Evolutionary conservation across 345 rosid species (phyloP).

Genomic region (Citrus unshiu): DNA sequence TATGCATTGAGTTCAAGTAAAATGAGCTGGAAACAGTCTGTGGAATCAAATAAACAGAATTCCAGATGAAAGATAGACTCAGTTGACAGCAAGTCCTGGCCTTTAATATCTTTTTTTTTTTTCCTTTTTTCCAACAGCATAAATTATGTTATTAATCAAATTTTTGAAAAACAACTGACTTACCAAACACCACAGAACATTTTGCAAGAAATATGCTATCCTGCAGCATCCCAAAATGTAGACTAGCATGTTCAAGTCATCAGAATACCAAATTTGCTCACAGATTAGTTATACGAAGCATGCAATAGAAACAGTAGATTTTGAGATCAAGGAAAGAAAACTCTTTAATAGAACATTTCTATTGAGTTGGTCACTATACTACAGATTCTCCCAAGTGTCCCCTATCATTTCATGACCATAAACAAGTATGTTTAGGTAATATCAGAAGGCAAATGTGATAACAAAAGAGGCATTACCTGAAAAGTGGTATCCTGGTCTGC

Average conservation of each 20-base stretch:
- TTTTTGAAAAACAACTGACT: not conserved
- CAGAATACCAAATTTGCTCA: not conserved
- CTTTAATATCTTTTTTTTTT: not conserved
- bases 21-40: not conserved
- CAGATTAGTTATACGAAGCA: not conserved
- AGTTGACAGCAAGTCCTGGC: not conserved
- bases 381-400: not conserved
- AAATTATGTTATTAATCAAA: not conserved
- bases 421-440: not conserved
- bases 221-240: not conserved
- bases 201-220: not conserved
- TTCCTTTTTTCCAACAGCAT: too few species aligned
- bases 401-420: not conserved
- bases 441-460: not conserved
- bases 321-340: not conserved
- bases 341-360: not conserved
- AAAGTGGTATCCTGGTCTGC: conserved; percentile 65
- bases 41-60: too few species aligned
- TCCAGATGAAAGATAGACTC: not conserved
- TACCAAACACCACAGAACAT: not conserved
- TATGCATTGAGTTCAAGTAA: not conserved
- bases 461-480: conserved; percentile 46
- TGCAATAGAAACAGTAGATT: not conserved
- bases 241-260: not conserved
- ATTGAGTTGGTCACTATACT: not conserved